phyloP scores from a whole-genome alignment of 139 green algal genomes.

The Picochlorum sp. region DNA sequence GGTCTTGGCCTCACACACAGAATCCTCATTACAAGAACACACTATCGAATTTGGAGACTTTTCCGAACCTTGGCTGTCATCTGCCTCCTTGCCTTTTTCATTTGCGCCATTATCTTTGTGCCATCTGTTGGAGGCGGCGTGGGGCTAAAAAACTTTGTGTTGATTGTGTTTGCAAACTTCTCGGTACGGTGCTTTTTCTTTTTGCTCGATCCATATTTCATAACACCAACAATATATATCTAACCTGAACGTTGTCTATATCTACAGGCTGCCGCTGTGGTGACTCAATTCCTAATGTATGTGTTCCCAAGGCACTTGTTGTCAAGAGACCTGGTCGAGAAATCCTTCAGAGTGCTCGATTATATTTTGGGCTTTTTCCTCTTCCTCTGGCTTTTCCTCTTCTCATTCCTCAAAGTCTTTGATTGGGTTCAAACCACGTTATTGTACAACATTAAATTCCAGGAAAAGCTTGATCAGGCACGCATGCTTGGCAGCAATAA shows the following conservation, averaged over 20 bases:
- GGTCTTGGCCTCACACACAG: conserved; percentile 8
- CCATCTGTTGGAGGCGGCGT: conserved; percentile 9
- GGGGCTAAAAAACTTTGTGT: conserved; percentile 31
- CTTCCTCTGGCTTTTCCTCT: conserved; percentile 41
- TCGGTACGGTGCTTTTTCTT: background rate
- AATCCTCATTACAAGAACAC: conserved; percentile 19
- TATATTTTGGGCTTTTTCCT: conserved; percentile 37
- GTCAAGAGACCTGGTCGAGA: conserved; percentile 28
- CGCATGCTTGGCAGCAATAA: conserved; percentile 5
- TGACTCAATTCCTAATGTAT: conserved; percentile 27
- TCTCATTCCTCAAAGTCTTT: conserved; percentile 46
- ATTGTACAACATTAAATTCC: conserved; percentile 51
- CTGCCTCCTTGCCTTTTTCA: conserved; percentile 16
- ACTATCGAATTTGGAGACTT: conserved; percentile 31
- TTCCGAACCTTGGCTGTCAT: conserved; percentile 17
- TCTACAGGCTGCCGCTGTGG: background rate
- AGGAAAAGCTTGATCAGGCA: conserved; percentile 22
- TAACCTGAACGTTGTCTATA: too few relatives aligned
- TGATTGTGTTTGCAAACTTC: conserved; percentile 40
- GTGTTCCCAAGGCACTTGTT: conserved; percentile 9
- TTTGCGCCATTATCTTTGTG: conserved; percentile 30
- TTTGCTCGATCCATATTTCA: too few relatives aligned
- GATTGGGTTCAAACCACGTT: conserved; percentile 38
- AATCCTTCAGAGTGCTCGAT: conserved; percentile 32
- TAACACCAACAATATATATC: too few relatives aligned